Evolutionary conservation across 2,329 filamentous ascomycete genomes (phyloP), one percentile per base, ranked within the genome.

Genomic region (Celoporthe dispersa): DNA sequence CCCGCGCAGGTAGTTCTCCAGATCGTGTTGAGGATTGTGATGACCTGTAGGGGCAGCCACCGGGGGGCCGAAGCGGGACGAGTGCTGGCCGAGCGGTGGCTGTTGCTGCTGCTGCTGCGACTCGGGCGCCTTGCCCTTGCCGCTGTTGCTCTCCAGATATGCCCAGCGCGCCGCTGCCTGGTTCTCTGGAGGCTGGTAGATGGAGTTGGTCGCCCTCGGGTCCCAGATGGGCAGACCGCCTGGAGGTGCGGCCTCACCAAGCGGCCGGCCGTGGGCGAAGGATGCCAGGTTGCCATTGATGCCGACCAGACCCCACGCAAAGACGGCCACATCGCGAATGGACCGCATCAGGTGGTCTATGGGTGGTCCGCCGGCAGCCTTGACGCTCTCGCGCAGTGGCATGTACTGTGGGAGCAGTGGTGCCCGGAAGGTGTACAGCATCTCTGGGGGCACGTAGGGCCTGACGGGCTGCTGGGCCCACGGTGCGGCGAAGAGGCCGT

Each of bases 311-410:
- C 90, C 91, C 93, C 93, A 97, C 12, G 93, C 93, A 77, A 97
- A 96, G n/a, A 96, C 91, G 1, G 92, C 93, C 63, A 94, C 91
- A 67, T 96, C 93, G 69, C 92, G 90, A 73, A 97, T 97, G 2
- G 91, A 91, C 68, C 87, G 85, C 91, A 96, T 93, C 75, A 96
- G 88, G 67, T 89, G 86, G 35, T 88, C 85, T 62, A 85, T 77
- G 25, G 86, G 82, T 51, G 88, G 88, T n/a, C 86, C 86, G 72
- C 84, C 83, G 16, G 80, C 80, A 22, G 81, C 80, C 73, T 84
- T 84, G 48, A 83, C 80, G 67, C 80, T 80, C 31, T 84, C 83
- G 53, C 78, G 79, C 66, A 82, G 73, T 55, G 81, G 83, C 82
- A 83, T 84, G 72, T 82, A 82, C 69, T 81, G 83, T 12, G 80